phyloP scores from a whole-genome alignment of 1,284 basidiomycete genomes.

The Trametes pubescens region DNA sequence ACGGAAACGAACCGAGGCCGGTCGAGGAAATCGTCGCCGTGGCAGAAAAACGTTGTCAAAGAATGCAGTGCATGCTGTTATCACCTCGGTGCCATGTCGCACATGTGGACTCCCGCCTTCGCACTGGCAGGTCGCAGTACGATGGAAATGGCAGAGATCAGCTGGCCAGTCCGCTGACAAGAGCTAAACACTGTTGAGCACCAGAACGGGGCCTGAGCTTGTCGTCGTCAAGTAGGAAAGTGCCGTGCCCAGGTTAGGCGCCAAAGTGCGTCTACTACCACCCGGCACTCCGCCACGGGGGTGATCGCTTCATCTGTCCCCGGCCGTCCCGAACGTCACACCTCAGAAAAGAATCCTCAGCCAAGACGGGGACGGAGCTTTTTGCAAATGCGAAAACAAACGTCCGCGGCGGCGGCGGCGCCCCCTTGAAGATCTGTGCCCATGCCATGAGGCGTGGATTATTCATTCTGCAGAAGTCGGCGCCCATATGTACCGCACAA shows the following conservation, averaged over 20 bases:
- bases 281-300: neutral
- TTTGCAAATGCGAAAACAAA: neutral
- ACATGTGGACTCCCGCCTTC: slow-evolving; percentile 3
- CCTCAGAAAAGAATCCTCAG: neutral
- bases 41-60: neutral
- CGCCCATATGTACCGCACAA: neutral
- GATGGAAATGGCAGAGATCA: slow-evolving; percentile 3
- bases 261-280: neutral
- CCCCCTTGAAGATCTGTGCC: neutral
- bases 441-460: slow-evolving; percentile 2
- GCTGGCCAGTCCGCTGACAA: slow-evolving; percentile 8
- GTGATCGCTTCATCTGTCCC: too few relatives aligned
- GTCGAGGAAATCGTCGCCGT: neutral
- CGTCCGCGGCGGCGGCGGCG: neutral
- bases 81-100: slow-evolving; percentile 5
- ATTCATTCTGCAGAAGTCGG: neutral
- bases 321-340: neutral
- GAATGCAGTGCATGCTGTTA: neutral
- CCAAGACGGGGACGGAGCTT: neutral
- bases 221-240: slow-evolving; percentile 3
- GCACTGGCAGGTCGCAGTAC: slow-evolving; percentile 1
- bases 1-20: neutral
- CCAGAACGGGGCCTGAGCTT: neutral
- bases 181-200: neutral
- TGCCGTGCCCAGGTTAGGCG: neutral